These are phyloP conservation scores for Podospora australis DNA, from an alignment of 495 filamentous ascomycete genomes.

Conservation along the genomic window DNA sequence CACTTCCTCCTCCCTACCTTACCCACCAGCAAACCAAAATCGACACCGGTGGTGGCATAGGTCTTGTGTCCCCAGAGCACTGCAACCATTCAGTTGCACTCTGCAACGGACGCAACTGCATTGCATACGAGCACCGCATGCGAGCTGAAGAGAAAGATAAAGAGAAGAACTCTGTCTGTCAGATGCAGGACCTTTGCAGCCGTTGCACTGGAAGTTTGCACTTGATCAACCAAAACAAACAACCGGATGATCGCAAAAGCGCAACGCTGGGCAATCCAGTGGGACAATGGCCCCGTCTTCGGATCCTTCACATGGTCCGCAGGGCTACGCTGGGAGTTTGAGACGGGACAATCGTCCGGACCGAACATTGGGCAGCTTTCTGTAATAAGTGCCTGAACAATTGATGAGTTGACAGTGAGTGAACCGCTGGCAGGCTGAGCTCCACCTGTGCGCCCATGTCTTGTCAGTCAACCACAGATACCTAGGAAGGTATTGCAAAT, in stretches of 20 bases:
- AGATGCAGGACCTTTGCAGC: not conserved
- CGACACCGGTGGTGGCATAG: too few relatives aligned
- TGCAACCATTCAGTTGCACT: not conserved
- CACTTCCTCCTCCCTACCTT: too few relatives aligned
- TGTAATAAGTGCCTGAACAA: not conserved
- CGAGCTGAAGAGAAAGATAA: not conserved
- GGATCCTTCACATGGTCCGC: not conserved
- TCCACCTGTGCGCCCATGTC: too few relatives aligned
- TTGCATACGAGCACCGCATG: not conserved
- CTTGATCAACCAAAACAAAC: too few relatives aligned
- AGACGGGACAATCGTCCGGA: constrained; percentile 1
- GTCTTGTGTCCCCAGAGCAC: too few relatives aligned
- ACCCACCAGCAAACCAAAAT: not conserved
- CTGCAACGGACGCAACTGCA: not conserved
- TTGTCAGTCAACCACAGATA: too few relatives aligned
- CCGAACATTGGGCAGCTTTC: not conserved
- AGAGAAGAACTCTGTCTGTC: not conserved
- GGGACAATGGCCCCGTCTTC: not conserved
- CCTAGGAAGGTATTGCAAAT: too few relatives aligned
- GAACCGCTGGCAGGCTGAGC: too few relatives aligned
- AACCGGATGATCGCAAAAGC: too few relatives aligned
- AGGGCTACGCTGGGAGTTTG: too few relatives aligned
- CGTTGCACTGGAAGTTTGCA: not conserved
- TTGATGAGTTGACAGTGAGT: too few relatives aligned
- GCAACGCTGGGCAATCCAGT: too few relatives aligned